A percentile compares a stretch with the other conserved stretches of the same genome.
These are phyloP conservation scores for Aspergillus sp. DNA, from an alignment of 2,329 filamentous ascomycete species.

Conservation along the genomic window DNA sequence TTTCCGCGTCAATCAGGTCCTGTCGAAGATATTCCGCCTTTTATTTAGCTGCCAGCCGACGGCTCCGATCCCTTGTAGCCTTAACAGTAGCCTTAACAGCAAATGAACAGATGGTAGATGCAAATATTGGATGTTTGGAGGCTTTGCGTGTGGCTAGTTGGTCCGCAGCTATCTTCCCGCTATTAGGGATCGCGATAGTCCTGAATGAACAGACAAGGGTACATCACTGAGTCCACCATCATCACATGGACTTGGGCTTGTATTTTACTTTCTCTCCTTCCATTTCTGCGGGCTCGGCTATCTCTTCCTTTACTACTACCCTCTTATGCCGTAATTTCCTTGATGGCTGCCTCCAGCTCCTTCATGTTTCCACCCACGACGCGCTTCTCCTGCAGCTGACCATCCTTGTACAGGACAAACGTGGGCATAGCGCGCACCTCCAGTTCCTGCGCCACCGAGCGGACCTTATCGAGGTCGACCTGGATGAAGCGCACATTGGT, in stretches of 20 bases:
- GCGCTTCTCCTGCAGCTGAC: constrained; percentile 32
- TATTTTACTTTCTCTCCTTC: background rate
- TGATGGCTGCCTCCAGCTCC: constrained; percentile 31
- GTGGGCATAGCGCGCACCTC: constrained; percentile 53
- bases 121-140: too few relatives aligned
- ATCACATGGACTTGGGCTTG: background rate
- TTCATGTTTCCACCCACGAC: constrained; percentile 33
- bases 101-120: too few relatives aligned
- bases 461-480: constrained; percentile 57
- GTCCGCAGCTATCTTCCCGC: too few relatives aligned
- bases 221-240: too few relatives aligned
- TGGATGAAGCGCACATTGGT: constrained; percentile 55
- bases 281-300: background rate
- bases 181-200: too few relatives aligned
- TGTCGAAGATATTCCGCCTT: too few relatives aligned
- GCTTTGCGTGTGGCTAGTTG: too few relatives aligned
- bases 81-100: too few relatives aligned
- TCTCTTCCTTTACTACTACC: background rate
- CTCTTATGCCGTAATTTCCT: constrained; percentile 22
- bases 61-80: too few relatives aligned
- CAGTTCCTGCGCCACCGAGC: constrained; percentile 52
- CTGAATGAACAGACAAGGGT: too few relatives aligned
- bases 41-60: too few relatives aligned
- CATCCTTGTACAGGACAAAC: constrained; percentile 45
- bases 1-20: too few relatives aligned